Conservation (phyloP, 148 eudicot genomes). For the Camellia lanceoleosa region DNA sequence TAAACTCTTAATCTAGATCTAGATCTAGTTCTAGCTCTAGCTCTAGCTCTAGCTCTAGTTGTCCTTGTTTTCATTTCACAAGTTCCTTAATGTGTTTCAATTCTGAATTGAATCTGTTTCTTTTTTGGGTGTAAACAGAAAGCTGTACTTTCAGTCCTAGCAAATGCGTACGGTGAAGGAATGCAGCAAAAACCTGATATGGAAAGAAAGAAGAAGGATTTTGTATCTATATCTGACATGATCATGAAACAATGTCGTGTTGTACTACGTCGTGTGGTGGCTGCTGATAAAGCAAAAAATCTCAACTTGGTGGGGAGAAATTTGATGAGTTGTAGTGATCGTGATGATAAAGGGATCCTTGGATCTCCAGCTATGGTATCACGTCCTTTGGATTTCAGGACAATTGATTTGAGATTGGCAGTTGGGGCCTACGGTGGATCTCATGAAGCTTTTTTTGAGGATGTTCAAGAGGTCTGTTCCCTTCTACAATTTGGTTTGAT, state of each 20-base stretch:
- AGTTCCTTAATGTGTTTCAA: not conserved
- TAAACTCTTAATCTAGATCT: not conserved
- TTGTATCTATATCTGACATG: constrained; percentile 40
- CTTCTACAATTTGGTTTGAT: not conserved
- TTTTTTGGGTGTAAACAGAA: constrained; percentile 45
- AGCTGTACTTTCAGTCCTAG: constrained; percentile 67
- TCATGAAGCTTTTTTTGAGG: constrained; percentile 69
- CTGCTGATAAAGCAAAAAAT: constrained; percentile 41
- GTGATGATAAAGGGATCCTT: constrained; percentile 61
- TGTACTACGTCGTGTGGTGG: constrained; percentile 48
- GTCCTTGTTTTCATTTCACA: not conserved
- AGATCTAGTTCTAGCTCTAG: too few relatives aligned
- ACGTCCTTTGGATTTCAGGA: constrained; percentile 61
- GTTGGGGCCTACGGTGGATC: constrained; percentile 63
- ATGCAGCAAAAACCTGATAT: constrained; percentile 27
- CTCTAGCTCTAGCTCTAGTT: not conserved
- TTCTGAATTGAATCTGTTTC: not conserved
- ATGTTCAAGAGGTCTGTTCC: constrained; percentile 59
- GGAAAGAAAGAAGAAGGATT: constrained; percentile 40
- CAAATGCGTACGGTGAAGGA: constrained; percentile 29
- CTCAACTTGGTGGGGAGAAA: constrained; percentile 59
- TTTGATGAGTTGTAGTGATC: constrained; percentile 33
- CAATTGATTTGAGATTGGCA: constrained; percentile 70
- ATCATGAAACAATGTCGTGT: constrained; percentile 54
- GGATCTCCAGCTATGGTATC: constrained; percentile 62